Percentiles rank a stretch among this genome's conserved stretches.
phyloP scores from a whole-genome alignment of 768 basidiomycete species.

The Boletus pseudopeckii region DNA sequence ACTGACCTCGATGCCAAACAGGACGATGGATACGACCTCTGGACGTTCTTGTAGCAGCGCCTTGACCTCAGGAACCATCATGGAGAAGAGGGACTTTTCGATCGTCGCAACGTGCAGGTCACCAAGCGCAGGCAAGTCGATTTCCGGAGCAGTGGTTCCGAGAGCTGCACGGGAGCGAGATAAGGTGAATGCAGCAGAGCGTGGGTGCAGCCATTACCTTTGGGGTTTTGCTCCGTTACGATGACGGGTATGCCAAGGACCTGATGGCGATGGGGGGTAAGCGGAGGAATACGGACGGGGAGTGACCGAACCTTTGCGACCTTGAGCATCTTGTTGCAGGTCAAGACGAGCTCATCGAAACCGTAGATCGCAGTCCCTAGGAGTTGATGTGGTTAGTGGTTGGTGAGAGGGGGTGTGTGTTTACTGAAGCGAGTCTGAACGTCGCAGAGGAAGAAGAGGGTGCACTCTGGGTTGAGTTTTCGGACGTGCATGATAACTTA shows the following conservation, averaged over 20 bases:
- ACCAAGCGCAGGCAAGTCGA: constrained; percentile 54
- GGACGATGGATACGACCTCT: constrained; percentile 55
- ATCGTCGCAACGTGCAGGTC: constrained; percentile 56
- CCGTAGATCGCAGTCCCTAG: constrained; percentile 57
- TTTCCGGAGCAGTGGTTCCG: constrained; percentile 62
- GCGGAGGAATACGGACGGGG: neutral
- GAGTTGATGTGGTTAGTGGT: constrained; percentile 12
- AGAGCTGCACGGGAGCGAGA: constrained; percentile 46
- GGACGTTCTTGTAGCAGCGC: constrained; percentile 46
- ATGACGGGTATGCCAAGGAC: constrained; percentile 67
- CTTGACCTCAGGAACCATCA: constrained; percentile 70
- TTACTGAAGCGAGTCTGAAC: constrained; percentile 74
- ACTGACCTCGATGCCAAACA: constrained; percentile 87
- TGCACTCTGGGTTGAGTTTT: constrained; percentile 33
- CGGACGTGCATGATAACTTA: neutral
- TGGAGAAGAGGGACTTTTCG: constrained; percentile 83
- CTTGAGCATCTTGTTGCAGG: constrained; percentile 73
- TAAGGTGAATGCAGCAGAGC: constrained; percentile 2
- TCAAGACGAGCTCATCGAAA: constrained; percentile 67
- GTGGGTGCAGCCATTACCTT: constrained; percentile 42
- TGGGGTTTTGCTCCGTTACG: constrained; percentile 82
- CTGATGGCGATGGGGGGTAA: constrained; percentile 31
- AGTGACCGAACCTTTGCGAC: constrained; percentile 56
- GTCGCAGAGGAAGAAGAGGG: constrained; percentile 80
- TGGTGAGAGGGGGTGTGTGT: constrained; percentile 11